Evolutionary conservation across 345 rosid genomes (phyloP).

Genomic region (Ricinus communis): DNA sequence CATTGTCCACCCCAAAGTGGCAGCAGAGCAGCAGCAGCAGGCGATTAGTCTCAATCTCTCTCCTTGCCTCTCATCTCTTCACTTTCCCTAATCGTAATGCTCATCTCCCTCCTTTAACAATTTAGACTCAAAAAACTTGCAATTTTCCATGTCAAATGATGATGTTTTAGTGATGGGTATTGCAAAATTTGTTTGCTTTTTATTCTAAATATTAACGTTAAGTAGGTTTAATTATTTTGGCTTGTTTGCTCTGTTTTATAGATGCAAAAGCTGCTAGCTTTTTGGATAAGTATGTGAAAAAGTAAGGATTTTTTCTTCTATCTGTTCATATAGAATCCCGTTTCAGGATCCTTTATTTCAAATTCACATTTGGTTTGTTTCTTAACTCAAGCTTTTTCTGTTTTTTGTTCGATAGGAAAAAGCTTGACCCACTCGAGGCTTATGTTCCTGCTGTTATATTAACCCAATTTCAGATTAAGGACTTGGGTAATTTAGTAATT

Average conservation of each 20-base stretch:
- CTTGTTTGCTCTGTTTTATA: conserved; percentile 32
- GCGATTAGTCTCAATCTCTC: conserved; percentile 62
- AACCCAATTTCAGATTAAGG: conserved; percentile 69
- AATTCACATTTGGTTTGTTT: neutral
- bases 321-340: neutral
- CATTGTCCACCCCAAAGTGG: conserved; percentile 36
- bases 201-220: no score
- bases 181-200: no score
- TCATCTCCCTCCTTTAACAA: neutral
- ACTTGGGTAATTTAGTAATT: conserved; percentile 53
- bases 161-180: no score
- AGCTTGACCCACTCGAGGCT: conserved; percentile 78
- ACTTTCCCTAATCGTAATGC: conserved; percentile 44
- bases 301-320: conserved; percentile 31
- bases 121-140: neutral
- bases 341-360: neutral
- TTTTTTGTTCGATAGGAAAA: conserved; percentile 53
- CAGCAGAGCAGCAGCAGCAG: conserved; percentile 23
- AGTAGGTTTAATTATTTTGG: no score
- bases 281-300: conserved; percentile 71
- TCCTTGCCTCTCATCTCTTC: conserved; percentile 46
- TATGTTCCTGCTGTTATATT: conserved; percentile 78
- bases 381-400: neutral
- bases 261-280: conserved; percentile 58
- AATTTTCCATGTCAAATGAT: neutral